Evolutionary conservation across 2,329 filamentous ascomycete genomes (phyloP), one percentile per base, ranked within the genome.

Genomic region (Karstenula rhodostoma): DNA sequence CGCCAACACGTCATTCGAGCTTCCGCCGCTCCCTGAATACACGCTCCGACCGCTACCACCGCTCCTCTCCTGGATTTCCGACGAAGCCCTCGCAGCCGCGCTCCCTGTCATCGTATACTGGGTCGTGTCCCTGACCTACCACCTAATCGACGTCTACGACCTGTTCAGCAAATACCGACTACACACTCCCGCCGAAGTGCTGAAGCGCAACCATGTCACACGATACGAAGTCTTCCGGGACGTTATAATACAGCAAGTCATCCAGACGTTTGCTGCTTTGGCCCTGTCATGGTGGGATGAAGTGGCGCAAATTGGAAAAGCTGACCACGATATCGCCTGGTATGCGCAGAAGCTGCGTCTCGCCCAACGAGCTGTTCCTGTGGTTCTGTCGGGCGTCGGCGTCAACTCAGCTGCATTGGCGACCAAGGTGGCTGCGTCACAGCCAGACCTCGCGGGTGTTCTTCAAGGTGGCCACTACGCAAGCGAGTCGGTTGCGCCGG

Each of bases 141-240:
- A 98, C 82, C 74, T 89, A 68, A 89, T 98, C 73, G 95, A 99
- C 80, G 83, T 89, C 60, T 89, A 89, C 80, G 92, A 97, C 77
- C 82, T 94, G 40, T 96, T 94, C 77, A 90, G 94, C 19, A 88
- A 96, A 72, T 97, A 98, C 80, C 90, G 95, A 64, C 85, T 99
- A 44, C 95, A 99, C 80, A 98, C 95, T 0, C 95, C 95, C 15
- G 93, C 93, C 55, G 94, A 98, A 79, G 90, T 98, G 64, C 77
- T 89, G 37, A 92, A 92, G 78, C 88, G 94, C 70, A 97, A 97
- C 79, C 92, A 92, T 73, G 94, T 93, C 56, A 87, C 91, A 49
- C 88, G 93, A 64, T 92, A 87, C 80, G 90, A 97, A 72, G 93
- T 97, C 3, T 87, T 94, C 64, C 89, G 92, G 77, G 94, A 98